Percentiles rank a stretch among this genome's conserved stretches.
phyloP scores from a whole-genome alignment of 805 yeast species.

The Lipomyces chichibuensis region DNA sequence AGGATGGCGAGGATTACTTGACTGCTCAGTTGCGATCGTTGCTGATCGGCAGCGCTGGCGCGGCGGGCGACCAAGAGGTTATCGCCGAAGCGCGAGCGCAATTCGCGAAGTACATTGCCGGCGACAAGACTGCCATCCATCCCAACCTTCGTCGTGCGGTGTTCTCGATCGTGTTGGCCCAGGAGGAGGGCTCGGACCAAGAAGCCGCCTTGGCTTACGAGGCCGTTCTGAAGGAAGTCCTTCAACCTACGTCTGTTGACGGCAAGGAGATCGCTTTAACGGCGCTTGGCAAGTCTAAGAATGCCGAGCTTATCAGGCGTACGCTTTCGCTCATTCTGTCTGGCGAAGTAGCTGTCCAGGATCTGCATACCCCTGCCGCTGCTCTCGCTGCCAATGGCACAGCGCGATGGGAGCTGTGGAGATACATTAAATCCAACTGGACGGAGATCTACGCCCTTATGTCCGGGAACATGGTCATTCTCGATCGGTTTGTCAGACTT shows the following conservation, averaged over 20 bases:
- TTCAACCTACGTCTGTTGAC: conserved; percentile 58
- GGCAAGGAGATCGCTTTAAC: conserved; percentile 58
- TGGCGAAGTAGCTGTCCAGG: conserved; percentile 54
- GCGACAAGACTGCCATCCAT: conserved; percentile 53
- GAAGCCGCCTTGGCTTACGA: conserved; percentile 47
- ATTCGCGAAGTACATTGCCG: conserved; percentile 47
- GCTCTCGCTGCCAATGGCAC: conserved; percentile 53
- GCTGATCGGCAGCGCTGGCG: conserved; percentile 62
- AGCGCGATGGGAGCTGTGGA: conserved; percentile 54
- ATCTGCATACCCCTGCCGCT: conserved; percentile 55
- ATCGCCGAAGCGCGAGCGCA: conserved; percentile 50
- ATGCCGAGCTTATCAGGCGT: conserved; percentile 46
- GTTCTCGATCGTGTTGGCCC: conserved; percentile 49
- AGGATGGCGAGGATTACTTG: conserved; percentile 57
- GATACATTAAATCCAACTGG: conserved; percentile 55
- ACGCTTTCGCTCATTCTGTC: conserved; percentile 51
- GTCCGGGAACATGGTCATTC: conserved; percentile 55
- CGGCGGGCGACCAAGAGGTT: conserved; percentile 54
- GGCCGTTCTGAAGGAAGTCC: conserved; percentile 52
- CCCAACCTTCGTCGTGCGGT: conserved; percentile 54
- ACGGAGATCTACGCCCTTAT: conserved; percentile 49
- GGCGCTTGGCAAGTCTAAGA: conserved; percentile 56
- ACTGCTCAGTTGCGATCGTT: conserved; percentile 65
- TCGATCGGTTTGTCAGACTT: conserved; percentile 52
- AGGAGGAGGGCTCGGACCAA: conserved; percentile 43